Evolutionary conservation across 2,329 filamentous ascomycete species (phyloP).

Genomic region (Exophiala mesophila): DNA sequence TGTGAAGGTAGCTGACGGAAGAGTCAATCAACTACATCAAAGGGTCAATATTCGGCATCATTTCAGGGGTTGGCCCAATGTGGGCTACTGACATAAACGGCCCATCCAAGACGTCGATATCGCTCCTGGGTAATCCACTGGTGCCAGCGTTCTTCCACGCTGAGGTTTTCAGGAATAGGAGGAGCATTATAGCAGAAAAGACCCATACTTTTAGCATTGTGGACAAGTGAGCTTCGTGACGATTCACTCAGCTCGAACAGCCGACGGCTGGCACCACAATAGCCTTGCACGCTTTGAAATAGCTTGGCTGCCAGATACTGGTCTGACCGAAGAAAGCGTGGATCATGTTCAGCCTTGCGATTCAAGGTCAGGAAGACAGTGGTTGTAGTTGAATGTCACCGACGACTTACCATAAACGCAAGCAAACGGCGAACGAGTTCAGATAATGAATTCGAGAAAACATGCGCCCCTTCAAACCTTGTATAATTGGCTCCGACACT

Average conservation of each 20-base stretch:
- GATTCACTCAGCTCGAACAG: constrained; percentile 11
- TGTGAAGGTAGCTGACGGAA: constrained; percentile 3
- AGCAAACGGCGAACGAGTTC: constrained; percentile 8
- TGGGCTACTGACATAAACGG: constrained; percentile 2
- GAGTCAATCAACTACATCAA: constrained; percentile 3
- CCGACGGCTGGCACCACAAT: constrained; percentile 3
- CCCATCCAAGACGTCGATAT: constrained; percentile 8
- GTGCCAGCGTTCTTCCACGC: not conserved
- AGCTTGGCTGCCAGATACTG: constrained; percentile 5
- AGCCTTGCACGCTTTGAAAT: constrained; percentile 9
- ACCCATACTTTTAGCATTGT: constrained; percentile 6
- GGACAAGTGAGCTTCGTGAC: not conserved
- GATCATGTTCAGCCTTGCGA: constrained; percentile 15
- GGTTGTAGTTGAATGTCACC: too few relatives aligned
- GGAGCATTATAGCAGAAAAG: not conserved
- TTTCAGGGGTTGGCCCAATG: not conserved
- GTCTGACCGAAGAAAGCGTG: constrained; percentile 5
- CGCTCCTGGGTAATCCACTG: constrained; percentile 2
- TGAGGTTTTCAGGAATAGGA: not conserved
- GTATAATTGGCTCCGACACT: constrained; percentile 10
- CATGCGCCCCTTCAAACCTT: not conserved
- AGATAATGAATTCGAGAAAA: constrained; percentile 4
- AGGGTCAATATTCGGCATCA: too few relatives aligned
- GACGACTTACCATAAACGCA: constrained; percentile 6
- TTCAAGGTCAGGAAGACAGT: too few relatives aligned